A percentile compares a stretch with the other conserved stretches of the same genome.
phyloP scores from a whole-genome alignment of 1,284 basidiomycete genomes.

The Testicularia cyperi region DNA sequence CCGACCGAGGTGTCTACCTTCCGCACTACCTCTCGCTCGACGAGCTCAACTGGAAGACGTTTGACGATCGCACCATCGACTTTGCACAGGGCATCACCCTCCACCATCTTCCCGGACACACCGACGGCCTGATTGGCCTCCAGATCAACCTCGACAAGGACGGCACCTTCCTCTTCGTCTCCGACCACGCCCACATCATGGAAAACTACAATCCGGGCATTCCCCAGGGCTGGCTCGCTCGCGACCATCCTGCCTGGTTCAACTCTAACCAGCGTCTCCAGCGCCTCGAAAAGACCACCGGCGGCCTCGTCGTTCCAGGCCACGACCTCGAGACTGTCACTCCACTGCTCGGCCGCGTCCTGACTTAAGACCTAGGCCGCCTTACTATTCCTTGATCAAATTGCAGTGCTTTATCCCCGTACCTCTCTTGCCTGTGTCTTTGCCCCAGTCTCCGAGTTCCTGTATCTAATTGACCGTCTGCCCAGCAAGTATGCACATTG shows the following conservation, averaged over 20 bases:
- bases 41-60: constrained; percentile 54
- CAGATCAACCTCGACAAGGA: constrained; percentile 48
- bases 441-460: too few relatives aligned
- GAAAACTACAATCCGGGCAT: constrained; percentile 46
- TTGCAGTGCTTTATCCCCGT: too few relatives aligned
- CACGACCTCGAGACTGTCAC: constrained; percentile 36
- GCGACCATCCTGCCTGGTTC: constrained; percentile 51
- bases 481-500: too few relatives aligned
- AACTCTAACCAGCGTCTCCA: constrained; percentile 45
- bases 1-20: constrained; percentile 47
- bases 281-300: constrained; percentile 40
- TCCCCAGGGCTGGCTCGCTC: constrained; percentile 47
- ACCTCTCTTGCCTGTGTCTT: too few relatives aligned
- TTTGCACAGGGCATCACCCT: constrained; percentile 52
- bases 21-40: constrained; percentile 40
- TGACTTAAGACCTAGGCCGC: too few relatives aligned
- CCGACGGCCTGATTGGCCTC: constrained; percentile 50
- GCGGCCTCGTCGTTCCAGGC: constrained; percentile 37
- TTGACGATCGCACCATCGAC: constrained; percentile 47
- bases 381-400: too few relatives aligned
- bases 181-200: constrained; percentile 43
- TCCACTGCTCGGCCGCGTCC: constrained; percentile 21
- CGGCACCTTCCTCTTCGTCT: constrained; percentile 46
- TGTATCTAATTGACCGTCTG: too few relatives aligned
- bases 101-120: constrained; percentile 55